phyloP scores from a whole-genome alignment of 306 rosid genomes.

The Rubus idaeus region DNA sequence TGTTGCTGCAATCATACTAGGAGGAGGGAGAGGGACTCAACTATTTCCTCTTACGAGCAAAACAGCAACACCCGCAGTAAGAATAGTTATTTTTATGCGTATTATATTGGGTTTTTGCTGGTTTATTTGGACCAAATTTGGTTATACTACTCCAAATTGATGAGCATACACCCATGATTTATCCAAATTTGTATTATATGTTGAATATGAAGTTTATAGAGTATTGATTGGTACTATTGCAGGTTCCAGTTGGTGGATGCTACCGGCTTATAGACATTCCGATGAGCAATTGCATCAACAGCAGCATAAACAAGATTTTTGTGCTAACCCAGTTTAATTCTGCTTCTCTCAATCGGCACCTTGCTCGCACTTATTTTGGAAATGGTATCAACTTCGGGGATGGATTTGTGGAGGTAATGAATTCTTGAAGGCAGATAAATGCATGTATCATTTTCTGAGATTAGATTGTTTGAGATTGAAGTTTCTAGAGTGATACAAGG shows the following conservation, averaged over 20 bases:
- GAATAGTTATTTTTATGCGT: conserved; percentile 14
- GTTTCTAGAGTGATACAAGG: not conserved
- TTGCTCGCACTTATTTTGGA: conserved; percentile 50
- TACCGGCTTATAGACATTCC: conserved; percentile 53
- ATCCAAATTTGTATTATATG: not conserved
- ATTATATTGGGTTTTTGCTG: not conserved
- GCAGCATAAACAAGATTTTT: conserved; percentile 47
- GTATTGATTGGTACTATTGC: conserved; percentile 14
- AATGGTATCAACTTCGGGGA: conserved; percentile 50
- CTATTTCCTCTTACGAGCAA: conserved; percentile 82
- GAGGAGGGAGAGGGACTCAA: conserved; percentile 81
- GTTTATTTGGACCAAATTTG: not conserved
- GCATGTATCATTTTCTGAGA: not conserved
- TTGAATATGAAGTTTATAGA: not conserved
- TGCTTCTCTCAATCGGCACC: conserved; percentile 47
- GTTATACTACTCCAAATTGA: not conserved
- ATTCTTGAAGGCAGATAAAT: not conserved
- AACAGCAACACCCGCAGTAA: conserved; percentile 90
- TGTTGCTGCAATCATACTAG: conserved; percentile 82
- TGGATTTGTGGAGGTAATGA: conserved; percentile 50
- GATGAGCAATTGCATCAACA: conserved; percentile 53
- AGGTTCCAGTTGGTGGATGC: conserved; percentile 61
- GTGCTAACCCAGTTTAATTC: conserved; percentile 54
- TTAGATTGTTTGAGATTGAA: not conserved
- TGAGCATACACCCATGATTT: not conserved